Percentiles rank a stretch among this genome's conserved stretches.
Conservation (phyloP, 2,329 filamentous ascomycete genomes). For the Trichoderma koningii region DNA sequence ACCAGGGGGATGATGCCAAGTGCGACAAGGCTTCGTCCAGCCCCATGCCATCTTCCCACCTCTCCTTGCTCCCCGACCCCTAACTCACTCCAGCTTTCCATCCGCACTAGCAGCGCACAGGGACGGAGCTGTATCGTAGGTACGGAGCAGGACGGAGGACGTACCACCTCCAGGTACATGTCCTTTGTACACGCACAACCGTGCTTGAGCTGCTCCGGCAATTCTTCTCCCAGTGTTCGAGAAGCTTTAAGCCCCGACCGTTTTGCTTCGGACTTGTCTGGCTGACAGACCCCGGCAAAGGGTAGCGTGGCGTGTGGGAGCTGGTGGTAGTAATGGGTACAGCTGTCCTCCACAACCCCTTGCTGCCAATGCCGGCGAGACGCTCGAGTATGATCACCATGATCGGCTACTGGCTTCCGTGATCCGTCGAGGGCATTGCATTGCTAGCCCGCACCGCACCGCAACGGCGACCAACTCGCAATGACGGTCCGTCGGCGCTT, state of each 20-base stretch:
- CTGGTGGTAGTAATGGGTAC: not conserved
- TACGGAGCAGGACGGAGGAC: not conserved
- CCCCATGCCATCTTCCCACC: slow-evolving; percentile 22
- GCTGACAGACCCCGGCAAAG: slow-evolving; percentile 1
- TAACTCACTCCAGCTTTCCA: slow-evolving; percentile 24
- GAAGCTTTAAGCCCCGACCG: slow-evolving; percentile 19
- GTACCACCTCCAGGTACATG: too few species aligned
- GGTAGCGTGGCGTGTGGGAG: slow-evolving; percentile 1
- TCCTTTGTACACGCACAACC: not conserved
- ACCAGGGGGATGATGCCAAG: slow-evolving; percentile 8
- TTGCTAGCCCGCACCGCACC: too few species aligned
- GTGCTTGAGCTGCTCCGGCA: not conserved
- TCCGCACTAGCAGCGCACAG: slow-evolving; percentile 7
- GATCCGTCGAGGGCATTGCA: slow-evolving; percentile 22
- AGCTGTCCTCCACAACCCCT: slow-evolving; percentile 16
- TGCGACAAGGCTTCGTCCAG: slow-evolving; percentile 21
- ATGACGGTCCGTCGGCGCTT: not conserved
- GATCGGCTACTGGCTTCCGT: slow-evolving; percentile 29
- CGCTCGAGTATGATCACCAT: slow-evolving; percentile 24
- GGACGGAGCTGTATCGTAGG: not conserved
- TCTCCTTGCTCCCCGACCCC: too few species aligned
- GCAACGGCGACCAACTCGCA: too few species aligned
- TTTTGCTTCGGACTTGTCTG: not conserved
- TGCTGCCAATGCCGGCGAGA: slow-evolving; percentile 18
- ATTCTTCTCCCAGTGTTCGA: slow-evolving; percentile 27